A percentile compares a stretch with the other conserved stretches of the same genome.
phyloP scores from a whole-genome alignment of 2,329 filamentous ascomycete genomes.

The Cordyceps farinosa region DNA sequence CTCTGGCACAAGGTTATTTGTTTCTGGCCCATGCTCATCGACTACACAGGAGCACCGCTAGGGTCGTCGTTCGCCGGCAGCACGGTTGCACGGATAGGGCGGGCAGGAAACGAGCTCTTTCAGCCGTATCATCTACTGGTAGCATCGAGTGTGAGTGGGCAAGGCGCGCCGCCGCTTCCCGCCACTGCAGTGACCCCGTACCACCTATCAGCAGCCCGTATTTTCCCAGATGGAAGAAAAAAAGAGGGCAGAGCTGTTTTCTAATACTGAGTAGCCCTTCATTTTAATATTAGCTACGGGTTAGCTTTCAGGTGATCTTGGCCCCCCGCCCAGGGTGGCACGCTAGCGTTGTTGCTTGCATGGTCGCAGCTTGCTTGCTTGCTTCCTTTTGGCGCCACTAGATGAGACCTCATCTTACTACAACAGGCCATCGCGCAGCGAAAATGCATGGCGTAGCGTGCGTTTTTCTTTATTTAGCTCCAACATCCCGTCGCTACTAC shows the following conservation, averaged over 20 bases:
- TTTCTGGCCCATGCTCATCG: neutral
- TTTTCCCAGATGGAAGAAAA: neutral
- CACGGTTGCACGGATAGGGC: neutral
- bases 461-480: neutral
- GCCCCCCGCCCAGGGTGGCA: neutral
- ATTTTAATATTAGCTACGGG: slow-evolving; percentile 2
- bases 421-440: neutral
- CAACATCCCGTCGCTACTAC: neutral
- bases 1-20: neutral
- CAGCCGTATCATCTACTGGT: neutral
- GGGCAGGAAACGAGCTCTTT: neutral
- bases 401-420: slow-evolving; percentile 5
- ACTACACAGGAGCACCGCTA: neutral
- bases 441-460: neutral
- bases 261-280: neutral
- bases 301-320: neutral
- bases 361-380: neutral
- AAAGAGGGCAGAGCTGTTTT: neutral
- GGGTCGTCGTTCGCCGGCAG: neutral
- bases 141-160: neutral
- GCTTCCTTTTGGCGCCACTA: neutral
- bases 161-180: neutral
- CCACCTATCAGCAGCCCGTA: neutral
- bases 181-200: neutral
- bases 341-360: neutral